Evolutionary conservation across 805 yeast species (phyloP).

Genomic region (Candida suzukii): DNA sequence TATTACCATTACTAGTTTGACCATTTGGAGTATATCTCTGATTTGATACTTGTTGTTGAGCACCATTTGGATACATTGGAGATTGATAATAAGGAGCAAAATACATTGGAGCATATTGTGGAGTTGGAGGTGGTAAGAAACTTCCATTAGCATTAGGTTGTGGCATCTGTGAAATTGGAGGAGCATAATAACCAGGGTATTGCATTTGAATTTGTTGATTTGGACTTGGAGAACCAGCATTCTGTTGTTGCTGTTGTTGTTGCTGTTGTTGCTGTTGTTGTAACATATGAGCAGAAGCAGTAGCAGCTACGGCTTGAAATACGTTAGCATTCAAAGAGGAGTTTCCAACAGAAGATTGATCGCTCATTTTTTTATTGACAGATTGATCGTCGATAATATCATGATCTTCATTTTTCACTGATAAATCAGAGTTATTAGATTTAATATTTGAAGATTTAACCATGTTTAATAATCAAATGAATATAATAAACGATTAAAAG

Average conservation of each 20-base stretch:
- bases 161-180: not conserved
- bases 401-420: not conserved
- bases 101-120: slow-evolving; percentile 18
- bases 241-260: not conserved
- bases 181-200: slow-evolving; percentile 1
- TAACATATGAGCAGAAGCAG: not conserved
- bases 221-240: no score
- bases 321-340: not conserved
- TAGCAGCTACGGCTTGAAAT: not conserved
- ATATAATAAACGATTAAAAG: no score
- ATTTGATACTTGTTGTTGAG: not conserved
- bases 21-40: not conserved
- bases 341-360: not conserved
- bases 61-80: not conserved
- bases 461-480: no score
- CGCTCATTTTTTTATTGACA: not conserved
- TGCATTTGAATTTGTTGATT: not conserved
- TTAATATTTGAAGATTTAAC: no score
- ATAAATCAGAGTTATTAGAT: no score
- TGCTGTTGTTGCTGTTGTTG: not conserved
- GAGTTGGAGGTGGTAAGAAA: slow-evolving; percentile 20
- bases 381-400: not conserved
- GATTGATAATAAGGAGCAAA: slow-evolving; percentile 16
- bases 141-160: slow-evolving; percentile 5
- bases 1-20: not conserved